phyloP scores from a whole-genome alignment of 2,329 filamentous ascomycete species.

The Aureobasidium sp. region DNA sequence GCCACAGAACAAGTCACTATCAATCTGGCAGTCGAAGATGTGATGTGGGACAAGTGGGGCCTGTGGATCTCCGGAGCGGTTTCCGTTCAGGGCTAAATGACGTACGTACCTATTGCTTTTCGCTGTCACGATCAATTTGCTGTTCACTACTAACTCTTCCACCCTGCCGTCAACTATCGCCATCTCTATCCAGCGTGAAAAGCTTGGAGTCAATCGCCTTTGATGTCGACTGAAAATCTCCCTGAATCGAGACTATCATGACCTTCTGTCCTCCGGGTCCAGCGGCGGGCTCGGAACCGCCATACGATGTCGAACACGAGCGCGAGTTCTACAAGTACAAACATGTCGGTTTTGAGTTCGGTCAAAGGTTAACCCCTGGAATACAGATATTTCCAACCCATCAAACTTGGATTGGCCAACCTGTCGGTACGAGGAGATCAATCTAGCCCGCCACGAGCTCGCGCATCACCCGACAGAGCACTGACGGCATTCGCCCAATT shows the following conservation, averaged over 20 bases:
- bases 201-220: background rate
- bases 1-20: too few relatives aligned
- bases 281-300: background rate
- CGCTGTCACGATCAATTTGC: background rate
- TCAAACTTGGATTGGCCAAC: conserved; percentile 21
- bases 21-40: too few relatives aligned
- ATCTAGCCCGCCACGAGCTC: background rate
- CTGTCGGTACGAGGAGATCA: conserved; percentile 5
- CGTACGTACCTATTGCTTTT: background rate
- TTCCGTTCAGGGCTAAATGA: background rate
- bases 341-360: background rate
- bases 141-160: background rate
- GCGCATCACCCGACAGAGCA: conserved; percentile 28
- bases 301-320: conserved; percentile 24
- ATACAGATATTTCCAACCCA: conserved; percentile 18
- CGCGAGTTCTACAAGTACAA: conserved; percentile 29
- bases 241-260: background rate
- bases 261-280: background rate
- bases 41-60: too few relatives aligned
- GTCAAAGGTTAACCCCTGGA: background rate
- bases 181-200: background rate
- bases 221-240: background rate
- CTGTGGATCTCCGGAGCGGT: too few relatives aligned
- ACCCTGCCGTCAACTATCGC: background rate
- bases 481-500: conserved; percentile 47